Percentiles rank a stretch among this genome's conserved stretches.
Evolutionary conservation across 345 rosid species (phyloP).

Genomic region (Corchorus olitorius): DNA sequence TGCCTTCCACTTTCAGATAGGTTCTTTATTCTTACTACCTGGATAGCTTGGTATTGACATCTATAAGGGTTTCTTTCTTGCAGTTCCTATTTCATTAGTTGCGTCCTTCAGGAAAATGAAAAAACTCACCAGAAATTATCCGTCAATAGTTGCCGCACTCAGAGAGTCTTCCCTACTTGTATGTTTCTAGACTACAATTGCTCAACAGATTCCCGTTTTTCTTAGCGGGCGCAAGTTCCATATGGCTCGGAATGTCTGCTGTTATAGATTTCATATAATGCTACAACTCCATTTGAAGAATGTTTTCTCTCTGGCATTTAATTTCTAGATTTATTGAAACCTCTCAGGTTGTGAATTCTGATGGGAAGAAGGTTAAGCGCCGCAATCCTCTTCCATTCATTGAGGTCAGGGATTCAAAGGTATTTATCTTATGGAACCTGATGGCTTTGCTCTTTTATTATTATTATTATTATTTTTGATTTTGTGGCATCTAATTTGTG

Average conservation of each 20-base stretch:
- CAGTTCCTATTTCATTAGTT: constrained; percentile 80
- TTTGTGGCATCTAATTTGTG: constrained; percentile 37
- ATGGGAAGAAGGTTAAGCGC: constrained; percentile 87
- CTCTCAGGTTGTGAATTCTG: constrained; percentile 67
- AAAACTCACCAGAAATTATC: constrained; percentile 62
- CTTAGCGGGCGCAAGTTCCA: not conserved
- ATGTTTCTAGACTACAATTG: constrained; percentile 26
- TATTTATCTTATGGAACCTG: constrained; percentile 33
- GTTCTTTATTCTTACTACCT: not conserved
- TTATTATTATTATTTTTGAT: constrained; percentile 17
- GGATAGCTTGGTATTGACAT: not conserved
- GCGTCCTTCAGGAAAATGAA: constrained; percentile 81
- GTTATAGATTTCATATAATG: not conserved
- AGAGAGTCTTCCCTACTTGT: constrained; percentile 82
- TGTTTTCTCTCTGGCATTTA: not conserved
- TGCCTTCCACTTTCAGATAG: not conserved
- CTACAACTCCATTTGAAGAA: not conserved
- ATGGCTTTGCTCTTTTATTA: constrained; percentile 4
- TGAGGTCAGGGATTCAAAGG: constrained; percentile 81
- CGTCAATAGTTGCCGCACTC: constrained; percentile 56
- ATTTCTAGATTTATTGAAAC: constrained; percentile 23
- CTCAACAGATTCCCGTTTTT: not conserved
- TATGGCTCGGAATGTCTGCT: not conserved
- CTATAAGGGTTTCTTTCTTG: constrained; percentile 23
- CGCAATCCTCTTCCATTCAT: constrained; percentile 53